phyloP scores from a whole-genome alignment of 805 yeast species.

The Sugiyamaella floridensis region DNA sequence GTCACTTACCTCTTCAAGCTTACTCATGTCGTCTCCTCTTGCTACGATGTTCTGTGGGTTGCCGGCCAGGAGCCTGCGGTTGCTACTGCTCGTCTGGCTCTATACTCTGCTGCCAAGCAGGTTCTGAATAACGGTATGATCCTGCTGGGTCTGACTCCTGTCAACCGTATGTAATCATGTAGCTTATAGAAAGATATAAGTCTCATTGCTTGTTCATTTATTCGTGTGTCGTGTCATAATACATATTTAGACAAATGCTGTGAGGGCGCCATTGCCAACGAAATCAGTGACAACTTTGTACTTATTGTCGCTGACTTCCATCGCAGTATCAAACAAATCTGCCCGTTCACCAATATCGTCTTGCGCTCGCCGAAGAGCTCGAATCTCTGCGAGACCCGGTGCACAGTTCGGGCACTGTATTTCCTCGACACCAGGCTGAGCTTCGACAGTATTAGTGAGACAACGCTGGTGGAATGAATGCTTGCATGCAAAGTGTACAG shows the following conservation, averaged over 20 bases:
- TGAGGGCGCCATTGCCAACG: conserved; percentile 72
- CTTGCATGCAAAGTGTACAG: conserved; percentile 74
- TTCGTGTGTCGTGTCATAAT: not conserved
- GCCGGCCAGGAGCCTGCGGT: conserved; percentile 87
- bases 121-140: conserved; percentile 85
- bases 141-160: conserved; percentile 92
- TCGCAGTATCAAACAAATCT: conserved; percentile 53
- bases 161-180: conserved; percentile 77
- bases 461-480: conserved; percentile 87
- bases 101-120: conserved; percentile 84
- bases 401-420: conserved; percentile 69
- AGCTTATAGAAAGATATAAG: not conserved
- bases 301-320: conserved; percentile 49
- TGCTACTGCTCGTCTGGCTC: conserved; percentile 85
- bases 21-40: conserved; percentile 91
- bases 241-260: not conserved
- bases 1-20: conserved; percentile 90
- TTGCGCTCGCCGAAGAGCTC: conserved; percentile 52
- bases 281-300: conserved; percentile 74
- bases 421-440: conserved; percentile 11
- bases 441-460: conserved; percentile 27
- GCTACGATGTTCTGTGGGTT: conserved; percentile 94
- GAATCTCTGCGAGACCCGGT: conserved; percentile 61
- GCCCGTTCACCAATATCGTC: conserved; percentile 53
- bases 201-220: not conserved